Base-by-base conservation (phyloP, 75 land plant genomes). In the Ceratopteris richardii region DNA sequence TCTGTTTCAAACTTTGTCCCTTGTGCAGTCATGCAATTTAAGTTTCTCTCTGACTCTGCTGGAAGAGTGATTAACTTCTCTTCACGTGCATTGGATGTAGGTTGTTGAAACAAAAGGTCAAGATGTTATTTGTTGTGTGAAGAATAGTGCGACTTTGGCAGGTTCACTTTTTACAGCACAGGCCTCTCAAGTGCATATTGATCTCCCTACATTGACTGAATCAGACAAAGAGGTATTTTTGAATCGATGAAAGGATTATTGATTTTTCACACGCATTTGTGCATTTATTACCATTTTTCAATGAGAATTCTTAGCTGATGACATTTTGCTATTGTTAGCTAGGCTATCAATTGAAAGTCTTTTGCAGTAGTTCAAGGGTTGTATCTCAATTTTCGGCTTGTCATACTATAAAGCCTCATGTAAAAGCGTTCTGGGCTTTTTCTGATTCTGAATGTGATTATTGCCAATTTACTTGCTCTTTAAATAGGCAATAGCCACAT, bases 141-240 rank as follows among this genome's bases (percentile, higher is more conserved):
- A 93, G 66, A 93, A 89, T 42, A 66, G 82, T 66, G 90, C 98
- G 10, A 86, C 87, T 0, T 64, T 93, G 58, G 66, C 81, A 30
- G 90, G 96, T 14, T 27, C 77, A 3, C 71, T 93, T 40, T 89
- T 80, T 29, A 93, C 96, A 9, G 69, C 94, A 54, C 90, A 84
- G 29, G 80, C 84, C 19, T 78, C 96, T 51, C 77, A 77, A 61
- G 79, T 89, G 48, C 87, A 65, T 43, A 81, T 89, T 60, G 75
- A 83, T 43, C 63, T 83, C 27, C 98, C 98, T 0, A 93, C 96
- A 2, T 74, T 93, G 29, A 78, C 87, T 50, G 90, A 85, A 23
- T 37, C 70, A 64, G 98, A 93, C 53, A 89, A 89, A 60, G 64
- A 76, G 27, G 90, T 83, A 33, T n/a, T n/a, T n/a, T n/a, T n/a